Evolutionary conservation across 352 stramenopile genomes (phyloP), one percentile per base, ranked within the genome.

Genomic region (Pythium brassicae): DNA sequence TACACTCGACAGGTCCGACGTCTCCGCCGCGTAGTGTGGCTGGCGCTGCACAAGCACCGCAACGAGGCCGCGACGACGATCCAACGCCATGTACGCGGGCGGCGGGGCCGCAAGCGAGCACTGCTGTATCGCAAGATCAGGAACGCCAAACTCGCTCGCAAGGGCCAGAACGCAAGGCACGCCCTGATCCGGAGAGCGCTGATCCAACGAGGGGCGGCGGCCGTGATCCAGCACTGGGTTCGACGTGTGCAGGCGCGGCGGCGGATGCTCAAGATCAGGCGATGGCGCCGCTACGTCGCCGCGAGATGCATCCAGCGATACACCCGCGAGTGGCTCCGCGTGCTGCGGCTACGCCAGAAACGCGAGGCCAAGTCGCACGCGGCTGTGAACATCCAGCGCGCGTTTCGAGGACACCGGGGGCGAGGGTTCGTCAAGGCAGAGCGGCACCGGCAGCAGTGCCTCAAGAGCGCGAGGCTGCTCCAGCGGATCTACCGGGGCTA

Each of bases 111-210:
- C 1, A 71, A 71, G 15, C 81, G 75, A n/a, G 73, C 76, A 8
- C 23, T 71, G 19, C 52, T 92, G 8, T 86, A 82, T 56, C 73
- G 78, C 23, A 89, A 89, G 65, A 84, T 92, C 43, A 72, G 71
- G 22, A 70, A 66, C n/a, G 74, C 68, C 25, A 79, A 72, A 37
- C 72, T 61, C 40, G 72, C 72, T 12, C 67, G 59, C 35, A 78
- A 75, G 46, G 75, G 75, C 0, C 78, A 88, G 63, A 81, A 86
- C 39, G 75, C 78, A 1, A 57, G 59, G 0, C 68, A 88, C 55
- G 67, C 71, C 15, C 68, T 83, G 50, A 53, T 83, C n/a, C 76
- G 76, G 9, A 65, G 69, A 17, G 55, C 65, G 8, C 74, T 92
- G 43, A 59, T 88, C 27, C 64, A 57, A 11, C 59, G 61, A 25